These are phyloP conservation scores for Trametes coccinea DNA, from an alignment of 768 basidiomycete genomes.

Conservation along the genomic window DNA sequence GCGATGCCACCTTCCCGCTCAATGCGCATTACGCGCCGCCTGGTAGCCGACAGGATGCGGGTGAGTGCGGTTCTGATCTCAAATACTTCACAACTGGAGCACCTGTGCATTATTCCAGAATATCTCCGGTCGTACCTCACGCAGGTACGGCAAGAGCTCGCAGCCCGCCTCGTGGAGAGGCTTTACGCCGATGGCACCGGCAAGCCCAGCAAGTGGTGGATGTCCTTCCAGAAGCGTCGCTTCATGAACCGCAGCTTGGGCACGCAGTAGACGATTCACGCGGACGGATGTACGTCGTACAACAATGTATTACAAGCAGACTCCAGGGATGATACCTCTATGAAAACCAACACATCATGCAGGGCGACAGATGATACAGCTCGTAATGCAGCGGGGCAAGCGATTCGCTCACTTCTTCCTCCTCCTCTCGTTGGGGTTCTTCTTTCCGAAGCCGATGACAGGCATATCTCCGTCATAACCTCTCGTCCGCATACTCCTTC, in stretches of 20 bases:
- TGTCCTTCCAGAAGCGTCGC: slow-evolving; percentile 97
- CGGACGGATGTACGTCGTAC: slow-evolving; percentile 23
- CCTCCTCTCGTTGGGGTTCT: slow-evolving; percentile 85
- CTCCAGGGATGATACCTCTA: slow-evolving; percentile 22
- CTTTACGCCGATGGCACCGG: slow-evolving; percentile 92
- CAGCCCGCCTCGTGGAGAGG: slow-evolving; percentile 79
- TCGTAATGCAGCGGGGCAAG: not conserved
- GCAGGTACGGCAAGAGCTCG: slow-evolving; percentile 92
- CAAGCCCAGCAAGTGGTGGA: slow-evolving; percentile 99
- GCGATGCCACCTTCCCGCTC: slow-evolving; percentile 91
- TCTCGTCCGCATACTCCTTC: slow-evolving; percentile 51
- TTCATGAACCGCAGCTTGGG: slow-evolving; percentile 93
- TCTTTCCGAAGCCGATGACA: slow-evolving; percentile 80
- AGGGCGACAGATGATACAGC: not conserved
- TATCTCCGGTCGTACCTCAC: slow-evolving; percentile 88
- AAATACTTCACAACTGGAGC: not conserved
- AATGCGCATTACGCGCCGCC: slow-evolving; percentile 91
- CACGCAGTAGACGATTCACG: slow-evolving; percentile 41
- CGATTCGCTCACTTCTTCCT: slow-evolving; percentile 45
- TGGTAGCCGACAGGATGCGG: slow-evolving; percentile 72
- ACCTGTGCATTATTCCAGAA: slow-evolving; percentile 47
- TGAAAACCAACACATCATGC: slow-evolving; percentile 2
- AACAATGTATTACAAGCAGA: slow-evolving; percentile 27
- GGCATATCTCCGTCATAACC: slow-evolving; percentile 72
- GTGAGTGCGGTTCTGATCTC: slow-evolving; percentile 43